Evolutionary conservation across 163 green algal species (phyloP).

Genomic region (Smithsoniella earleae): DNA sequence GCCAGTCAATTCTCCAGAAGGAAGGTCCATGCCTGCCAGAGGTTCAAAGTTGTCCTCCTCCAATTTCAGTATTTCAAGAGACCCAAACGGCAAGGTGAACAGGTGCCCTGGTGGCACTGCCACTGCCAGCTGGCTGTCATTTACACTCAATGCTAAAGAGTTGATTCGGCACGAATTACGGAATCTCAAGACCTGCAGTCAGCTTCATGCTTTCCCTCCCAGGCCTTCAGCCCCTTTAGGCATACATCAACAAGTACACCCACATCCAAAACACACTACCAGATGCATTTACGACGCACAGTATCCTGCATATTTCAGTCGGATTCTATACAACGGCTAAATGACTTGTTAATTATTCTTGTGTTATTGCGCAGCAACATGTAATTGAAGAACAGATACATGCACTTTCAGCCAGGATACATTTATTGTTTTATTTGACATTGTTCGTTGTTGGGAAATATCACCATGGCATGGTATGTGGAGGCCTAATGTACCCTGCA

Average conservation of each 20-base stretch:
- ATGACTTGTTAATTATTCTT: no score
- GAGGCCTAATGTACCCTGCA: no score
- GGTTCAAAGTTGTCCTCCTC: slow-evolving; percentile 72
- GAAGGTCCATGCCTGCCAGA: slow-evolving; percentile 35
- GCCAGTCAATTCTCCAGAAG: slow-evolving; percentile 35
- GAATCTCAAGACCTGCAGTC: slow-evolving; percentile 32
- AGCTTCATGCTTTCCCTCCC: slow-evolving; percentile 41
- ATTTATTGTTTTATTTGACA: no score
- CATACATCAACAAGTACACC: background rate
- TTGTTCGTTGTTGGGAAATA: no score
- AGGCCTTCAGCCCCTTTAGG: slow-evolving; percentile 1
- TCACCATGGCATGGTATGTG: no score
- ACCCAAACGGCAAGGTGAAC: slow-evolving; percentile 56
- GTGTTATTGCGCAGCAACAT: no score
- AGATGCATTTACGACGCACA: slow-evolving; percentile 29
- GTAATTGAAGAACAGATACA: no score
- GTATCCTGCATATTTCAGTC: no score
- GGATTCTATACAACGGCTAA: no score
- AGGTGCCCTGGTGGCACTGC: slow-evolving; percentile 36
- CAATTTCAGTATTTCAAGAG: slow-evolving; percentile 65
- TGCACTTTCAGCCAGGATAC: no score
- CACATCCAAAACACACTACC: background rate
- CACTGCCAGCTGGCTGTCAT: background rate
- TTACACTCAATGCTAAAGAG: background rate
- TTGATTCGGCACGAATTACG: background rate